A percentile compares a stretch with the other conserved stretches of the same genome.
Conservation (phyloP, 768 basidiomycete genomes). For the Rubroboletus satanas region DNA sequence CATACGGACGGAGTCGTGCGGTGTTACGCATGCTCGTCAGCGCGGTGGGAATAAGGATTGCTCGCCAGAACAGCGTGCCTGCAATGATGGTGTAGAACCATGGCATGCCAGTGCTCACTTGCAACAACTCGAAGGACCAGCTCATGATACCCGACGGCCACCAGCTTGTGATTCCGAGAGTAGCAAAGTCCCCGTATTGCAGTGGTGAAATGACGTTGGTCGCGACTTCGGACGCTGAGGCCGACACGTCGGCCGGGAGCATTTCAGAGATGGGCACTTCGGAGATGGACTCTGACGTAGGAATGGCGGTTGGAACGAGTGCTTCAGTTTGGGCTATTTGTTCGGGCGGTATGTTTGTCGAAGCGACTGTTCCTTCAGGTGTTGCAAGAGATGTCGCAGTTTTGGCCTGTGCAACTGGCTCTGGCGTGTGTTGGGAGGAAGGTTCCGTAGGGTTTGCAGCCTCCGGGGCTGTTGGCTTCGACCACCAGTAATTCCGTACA, state of each 20-base stretch:
- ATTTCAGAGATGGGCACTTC: constrained; percentile 3
- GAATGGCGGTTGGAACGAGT: background rate
- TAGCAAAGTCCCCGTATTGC: constrained; percentile 69
- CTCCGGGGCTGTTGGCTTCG: constrained; percentile 17
- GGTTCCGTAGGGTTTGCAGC: background rate
- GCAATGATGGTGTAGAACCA: constrained; percentile 83
- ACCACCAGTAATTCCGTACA: constrained; percentile 33
- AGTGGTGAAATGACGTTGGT: constrained; percentile 41
- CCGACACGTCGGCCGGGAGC: constrained; percentile 6
- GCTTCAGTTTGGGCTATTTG: background rate
- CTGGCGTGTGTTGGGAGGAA: constrained; percentile 1
- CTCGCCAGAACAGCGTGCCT: constrained; percentile 59
- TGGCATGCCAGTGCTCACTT: constrained; percentile 65
- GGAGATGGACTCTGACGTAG: constrained; percentile 7
- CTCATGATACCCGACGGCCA: constrained; percentile 64
- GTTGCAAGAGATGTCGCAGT: background rate
- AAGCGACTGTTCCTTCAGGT: background rate
- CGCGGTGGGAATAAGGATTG: constrained; percentile 56
- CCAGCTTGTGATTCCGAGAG: constrained; percentile 61
- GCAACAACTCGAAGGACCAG: constrained; percentile 62
- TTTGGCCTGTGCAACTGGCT: background rate
- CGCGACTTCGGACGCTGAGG: constrained; percentile 15
- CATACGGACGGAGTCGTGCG: constrained; percentile 38
- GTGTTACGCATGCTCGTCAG: constrained; percentile 55
- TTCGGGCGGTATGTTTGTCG: background rate